Percentiles rank a stretch among this genome's conserved stretches.
Conservation (phyloP, 805 yeast species). For the Pichia heedii region DNA sequence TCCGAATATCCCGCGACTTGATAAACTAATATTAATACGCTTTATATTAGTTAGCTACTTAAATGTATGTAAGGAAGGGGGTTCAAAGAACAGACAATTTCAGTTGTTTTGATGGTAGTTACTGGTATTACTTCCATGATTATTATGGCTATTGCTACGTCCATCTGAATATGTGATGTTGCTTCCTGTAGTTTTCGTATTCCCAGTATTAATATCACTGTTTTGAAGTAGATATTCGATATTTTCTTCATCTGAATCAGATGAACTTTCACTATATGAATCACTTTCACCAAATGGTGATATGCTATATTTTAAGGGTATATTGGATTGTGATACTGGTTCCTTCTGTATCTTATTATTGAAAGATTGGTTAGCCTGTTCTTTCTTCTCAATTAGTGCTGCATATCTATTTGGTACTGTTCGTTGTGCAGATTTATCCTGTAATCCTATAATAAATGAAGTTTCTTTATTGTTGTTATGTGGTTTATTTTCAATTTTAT, state of each 20-base stretch:
- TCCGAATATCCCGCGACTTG: too few relatives aligned
- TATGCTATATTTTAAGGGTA: too few relatives aligned
- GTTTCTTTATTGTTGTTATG: neutral
- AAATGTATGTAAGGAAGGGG: too few relatives aligned
- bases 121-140: too few relatives aligned
- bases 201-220: neutral
- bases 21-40: too few relatives aligned
- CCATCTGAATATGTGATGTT: neutral
- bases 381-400: conserved; percentile 10
- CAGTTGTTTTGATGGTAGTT: too few relatives aligned
- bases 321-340: too few relatives aligned
- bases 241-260: conserved; percentile 18
- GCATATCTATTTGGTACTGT: conserved; percentile 11
- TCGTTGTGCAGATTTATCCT: neutral
- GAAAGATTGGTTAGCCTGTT: neutral
- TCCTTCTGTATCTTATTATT: too few relatives aligned
- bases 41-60: too few relatives aligned
- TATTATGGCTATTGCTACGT: neutral
- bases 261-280: neutral
- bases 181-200: neutral
- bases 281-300: neutral
- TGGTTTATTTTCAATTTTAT: neutral
- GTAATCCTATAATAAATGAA: neutral
- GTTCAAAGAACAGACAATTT: too few relatives aligned
- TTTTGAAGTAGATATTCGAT: conserved; percentile 17